Conservation (phyloP, 2,329 filamentous ascomycete species). For the Dothiorella sarmentorum region DNA sequence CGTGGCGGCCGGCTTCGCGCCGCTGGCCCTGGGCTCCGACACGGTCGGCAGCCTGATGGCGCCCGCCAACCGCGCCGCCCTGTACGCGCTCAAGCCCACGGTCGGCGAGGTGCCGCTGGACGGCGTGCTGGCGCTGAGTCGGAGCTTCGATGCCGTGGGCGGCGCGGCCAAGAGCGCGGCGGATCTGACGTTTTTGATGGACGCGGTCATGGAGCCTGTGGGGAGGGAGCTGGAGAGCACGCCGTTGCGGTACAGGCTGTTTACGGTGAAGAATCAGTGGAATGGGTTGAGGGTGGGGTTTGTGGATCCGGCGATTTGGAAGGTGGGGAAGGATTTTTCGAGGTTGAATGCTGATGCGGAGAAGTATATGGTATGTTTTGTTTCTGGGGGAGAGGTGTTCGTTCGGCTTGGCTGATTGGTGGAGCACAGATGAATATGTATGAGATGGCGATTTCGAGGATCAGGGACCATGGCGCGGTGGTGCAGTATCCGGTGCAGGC, state of each 20-base stretch:
- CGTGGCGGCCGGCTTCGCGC: constrained; percentile 40
- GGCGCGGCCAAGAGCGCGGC: constrained; percentile 37
- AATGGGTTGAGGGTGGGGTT: constrained; percentile 33
- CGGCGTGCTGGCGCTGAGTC: constrained; percentile 34
- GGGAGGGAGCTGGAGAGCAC: constrained; percentile 24
- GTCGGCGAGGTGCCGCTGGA: constrained; percentile 36
- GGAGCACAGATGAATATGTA: constrained; percentile 33
- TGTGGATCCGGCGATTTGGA: constrained; percentile 36
- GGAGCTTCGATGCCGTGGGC: constrained; percentile 33
- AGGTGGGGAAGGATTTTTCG: constrained; percentile 33
- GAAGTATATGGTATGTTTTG: constrained; percentile 33
- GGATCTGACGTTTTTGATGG: constrained; percentile 33
- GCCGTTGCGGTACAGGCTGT: constrained; percentile 25
- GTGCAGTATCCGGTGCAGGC: constrained; percentile 35
- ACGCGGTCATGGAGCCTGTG: constrained; percentile 34
- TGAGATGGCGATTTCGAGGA: constrained; percentile 32
- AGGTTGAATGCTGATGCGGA: constrained; percentile 36
- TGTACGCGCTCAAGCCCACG: constrained; percentile 41
- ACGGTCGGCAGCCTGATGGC: constrained; percentile 39
- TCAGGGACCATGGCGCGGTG: constrained; percentile 36
- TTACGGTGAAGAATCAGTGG: constrained; percentile 34
- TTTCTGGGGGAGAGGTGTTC: background rate
- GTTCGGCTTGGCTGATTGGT: constrained; percentile 12
- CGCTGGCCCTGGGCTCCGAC: constrained; percentile 40
- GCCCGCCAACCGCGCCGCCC: constrained; percentile 37